Percentiles rank a stretch among this genome's conserved stretches.
Evolutionary conservation across 345 rosid genomes (phyloP).

Genomic region (Limnanthes douglasii): DNA sequence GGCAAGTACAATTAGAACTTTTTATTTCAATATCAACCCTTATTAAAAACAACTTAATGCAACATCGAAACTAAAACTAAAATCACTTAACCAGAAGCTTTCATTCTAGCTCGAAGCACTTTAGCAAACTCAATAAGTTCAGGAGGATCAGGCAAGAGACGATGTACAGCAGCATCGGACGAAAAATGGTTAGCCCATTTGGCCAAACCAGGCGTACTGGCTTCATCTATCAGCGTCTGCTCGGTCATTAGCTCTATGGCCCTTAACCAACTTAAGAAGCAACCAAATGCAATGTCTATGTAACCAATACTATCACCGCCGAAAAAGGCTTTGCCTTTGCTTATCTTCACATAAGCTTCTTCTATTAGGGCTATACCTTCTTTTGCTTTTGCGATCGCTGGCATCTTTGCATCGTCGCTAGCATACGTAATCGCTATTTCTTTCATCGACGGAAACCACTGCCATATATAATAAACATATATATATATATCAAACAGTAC

Average conservation of each 20-base stretch:
- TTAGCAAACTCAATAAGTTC: conserved; percentile 42
- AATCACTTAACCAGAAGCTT: too few species aligned
- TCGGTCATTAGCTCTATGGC: conserved; percentile 21
- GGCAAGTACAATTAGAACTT: too few species aligned
- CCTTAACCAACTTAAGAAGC: conserved; percentile 37
- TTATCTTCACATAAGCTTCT: conserved; percentile 24
- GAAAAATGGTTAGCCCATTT: conserved; percentile 45
- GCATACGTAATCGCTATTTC: conserved; percentile 7
- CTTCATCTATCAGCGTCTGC: conserved; percentile 20
- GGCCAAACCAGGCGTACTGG: conserved; percentile 27
- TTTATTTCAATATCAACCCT: too few species aligned
- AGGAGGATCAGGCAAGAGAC: conserved; percentile 41
- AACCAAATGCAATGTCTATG: conserved; percentile 53
- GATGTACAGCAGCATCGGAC: conserved; percentile 35
- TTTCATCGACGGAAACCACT: conserved; percentile 33
- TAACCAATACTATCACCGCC: conserved; percentile 54
- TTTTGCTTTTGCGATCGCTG: conserved; percentile 8
- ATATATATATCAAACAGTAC: too few species aligned
- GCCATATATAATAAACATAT: too few species aligned
- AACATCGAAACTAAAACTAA: too few species aligned
- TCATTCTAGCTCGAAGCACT: conserved; percentile 9
- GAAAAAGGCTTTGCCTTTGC: conserved; percentile 60
- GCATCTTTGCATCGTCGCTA: conserved; percentile 21
- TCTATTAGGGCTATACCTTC: conserved; percentile 33
- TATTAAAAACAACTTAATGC: too few species aligned